Evolutionary conservation across 2,329 filamentous ascomycete species (phyloP), one percentile per base, ranked within the genome.

Genomic region (Meredithiella fracta): DNA sequence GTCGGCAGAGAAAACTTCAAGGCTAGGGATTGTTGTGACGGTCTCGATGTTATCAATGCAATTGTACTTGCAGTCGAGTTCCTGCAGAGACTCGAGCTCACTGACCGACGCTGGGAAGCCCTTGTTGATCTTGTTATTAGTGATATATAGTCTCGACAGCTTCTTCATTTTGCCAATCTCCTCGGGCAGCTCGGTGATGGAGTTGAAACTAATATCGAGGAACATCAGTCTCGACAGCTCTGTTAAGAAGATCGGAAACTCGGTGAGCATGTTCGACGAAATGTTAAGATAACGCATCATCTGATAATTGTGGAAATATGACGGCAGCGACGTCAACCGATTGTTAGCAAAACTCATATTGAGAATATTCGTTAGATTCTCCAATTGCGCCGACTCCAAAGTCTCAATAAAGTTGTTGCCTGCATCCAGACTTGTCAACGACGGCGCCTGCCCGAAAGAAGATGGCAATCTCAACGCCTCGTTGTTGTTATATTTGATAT

Each of bases 341-440:
- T 98, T 98, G 69, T 97, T 98, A 60, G 91, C 87, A 61, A 98
- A 73, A 64, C 92, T 95, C 63, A 98, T 76, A 67, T 91, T 95
- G 58, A 95, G 77, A 38, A 98, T 72, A 22, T 84, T 83, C 20
- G 77, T 77, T 14, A 97, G 71, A 54, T 79, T 80, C 61, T 87
- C 77, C 40, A 98, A 75, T 57, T 92, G 84, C 3, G 88, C 87
- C 62, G 91, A 82, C 54, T 94, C 87, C 42, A 98, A 72, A 61
- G 91, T 80, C 64, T 96, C 89, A 22, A 98, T 70, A 58, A 86
- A 78, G 65, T 98, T 98, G 68, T 97, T 97, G 1, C 91, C 96
- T 3, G 96, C 83, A 66, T 98, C 92, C 59, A 98, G 76, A 64
- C 88, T 90, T 0, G 88, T 95, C 62, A 98, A 73, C 60, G 82